A percentile compares a stretch with the other conserved stretches of the same genome.
Conservation (phyloP, 192 early-diverging fungal genomes). For the Gamsiella multidivaricata region DNA sequence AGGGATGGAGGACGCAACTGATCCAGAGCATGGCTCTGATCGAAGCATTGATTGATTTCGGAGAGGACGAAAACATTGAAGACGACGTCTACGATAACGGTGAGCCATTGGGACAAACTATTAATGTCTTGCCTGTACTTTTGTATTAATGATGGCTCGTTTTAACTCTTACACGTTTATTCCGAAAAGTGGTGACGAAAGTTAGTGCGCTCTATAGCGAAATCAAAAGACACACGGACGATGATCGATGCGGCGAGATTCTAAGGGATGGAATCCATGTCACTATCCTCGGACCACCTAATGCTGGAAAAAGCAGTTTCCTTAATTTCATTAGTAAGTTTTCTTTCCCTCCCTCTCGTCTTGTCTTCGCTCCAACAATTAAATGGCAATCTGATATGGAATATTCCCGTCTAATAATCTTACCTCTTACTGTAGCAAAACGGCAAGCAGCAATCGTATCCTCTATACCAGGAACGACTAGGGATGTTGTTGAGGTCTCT, state of each 20-base stretch:
- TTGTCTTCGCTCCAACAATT: no score
- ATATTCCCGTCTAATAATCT: neutral
- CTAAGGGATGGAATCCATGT: conserved; percentile 75
- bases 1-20: conserved; percentile 69
- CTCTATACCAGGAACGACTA: conserved; percentile 77
- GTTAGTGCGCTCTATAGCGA: conserved; percentile 13
- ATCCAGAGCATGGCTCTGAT: conserved; percentile 69
- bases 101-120: conserved; percentile 14
- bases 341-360: no score
- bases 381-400: no score
- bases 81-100: conserved; percentile 70
- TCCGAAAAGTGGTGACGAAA: conserved; percentile 25
- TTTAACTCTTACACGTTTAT: neutral
- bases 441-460: conserved; percentile 82
- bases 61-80: conserved; percentile 85
- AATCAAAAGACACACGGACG: conserved; percentile 66
- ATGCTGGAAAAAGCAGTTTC: conserved; percentile 82
- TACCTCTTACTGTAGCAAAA: conserved; percentile 57
- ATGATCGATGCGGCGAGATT: conserved; percentile 77
- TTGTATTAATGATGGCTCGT: no score
- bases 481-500: conserved; percentile 80
- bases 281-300: conserved; percentile 80
- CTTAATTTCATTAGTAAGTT: conserved; percentile 72
- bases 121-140: no score
- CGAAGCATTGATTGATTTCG: conserved; percentile 83